Evolutionary conservation across 768 basidiomycete species (phyloP), one percentile per base, ranked within the genome.

Genomic region (Lanmaoa rubissima): DNA sequence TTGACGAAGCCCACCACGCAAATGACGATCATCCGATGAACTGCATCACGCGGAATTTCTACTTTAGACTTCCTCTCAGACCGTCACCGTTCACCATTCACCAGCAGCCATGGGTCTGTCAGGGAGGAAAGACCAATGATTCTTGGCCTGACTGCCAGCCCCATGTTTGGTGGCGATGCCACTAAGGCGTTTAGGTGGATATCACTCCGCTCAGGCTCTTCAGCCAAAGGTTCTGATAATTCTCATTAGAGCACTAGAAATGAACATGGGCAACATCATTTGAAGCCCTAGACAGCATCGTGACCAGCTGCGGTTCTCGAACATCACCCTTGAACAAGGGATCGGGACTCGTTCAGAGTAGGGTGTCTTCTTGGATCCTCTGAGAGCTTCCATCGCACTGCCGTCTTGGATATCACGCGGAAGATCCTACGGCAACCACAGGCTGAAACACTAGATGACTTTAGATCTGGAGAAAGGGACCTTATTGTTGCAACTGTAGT

Each of bases 401-500:
- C 83, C 0, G 81, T 89, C 70, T 75, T 91, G 59, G 90, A 92
- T 61, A 83, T 90, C 61, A 88, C 89, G 0, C 81, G 85, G 9
- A 74, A 72, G 43, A 74, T 89, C 26, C 60, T 79, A 21, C 78
- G 76, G 48, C 75, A 83, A 21, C 61, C 77, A 3, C 85, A 86
- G 35, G 71, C 79, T 6, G 78, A 82, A 19, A 85, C 82, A 0
- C 74, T 94, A 7, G 70, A 71, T 0, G 82, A 84, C 42, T 93
- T 94, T 69, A 78, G 80, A 47, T 76, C 78, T 2, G 90, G 90
- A 7, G 82, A 84, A 47, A 84, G 82, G 73, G 88, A 88, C 60
- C 73, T 92, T 0, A 80, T 93, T 53, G 69, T 93, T 4, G 84
- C 87, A 2, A 92, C 92, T 0, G 75, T 86, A 1, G 90, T 94